These are phyloP conservation scores for Rhizopogon roseolus DNA, from an alignment of 768 basidiomycete genomes.

Conservation along the genomic window DNA sequence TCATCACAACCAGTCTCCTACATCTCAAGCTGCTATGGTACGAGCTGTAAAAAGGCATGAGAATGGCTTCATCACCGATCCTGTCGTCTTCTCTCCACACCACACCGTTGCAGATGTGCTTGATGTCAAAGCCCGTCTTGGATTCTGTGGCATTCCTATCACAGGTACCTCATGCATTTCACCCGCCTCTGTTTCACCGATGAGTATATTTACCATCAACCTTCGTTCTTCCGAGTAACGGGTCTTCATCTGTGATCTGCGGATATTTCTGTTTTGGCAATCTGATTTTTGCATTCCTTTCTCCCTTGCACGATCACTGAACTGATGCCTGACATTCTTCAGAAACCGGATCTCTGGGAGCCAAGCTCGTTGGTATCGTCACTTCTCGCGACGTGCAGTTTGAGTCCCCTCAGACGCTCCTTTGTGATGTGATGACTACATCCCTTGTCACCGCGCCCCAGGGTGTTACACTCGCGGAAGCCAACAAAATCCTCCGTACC, in stretches of 20 bases:
- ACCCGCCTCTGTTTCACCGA: constrained; percentile 46
- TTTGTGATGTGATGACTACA: constrained; percentile 86
- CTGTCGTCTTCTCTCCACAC: constrained; percentile 78
- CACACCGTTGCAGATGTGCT: constrained; percentile 84
- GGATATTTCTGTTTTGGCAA: constrained; percentile 37
- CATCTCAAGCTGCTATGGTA: constrained; percentile 93
- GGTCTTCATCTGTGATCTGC: constrained; percentile 70
- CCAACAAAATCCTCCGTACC: constrained; percentile 90
- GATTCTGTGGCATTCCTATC: constrained; percentile 96
- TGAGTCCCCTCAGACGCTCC: constrained; percentile 55
- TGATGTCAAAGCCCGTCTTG: constrained; percentile 86
- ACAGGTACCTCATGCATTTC: constrained; percentile 71
- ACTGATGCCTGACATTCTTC: constrained; percentile 11
- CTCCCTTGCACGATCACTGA: background rate
- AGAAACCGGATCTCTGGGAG: constrained; percentile 86
- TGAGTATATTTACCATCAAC: constrained; percentile 39
- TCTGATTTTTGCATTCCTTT: constrained; percentile 13
- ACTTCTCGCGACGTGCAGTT: constrained; percentile 97
- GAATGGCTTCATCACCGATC: constrained; percentile 97
- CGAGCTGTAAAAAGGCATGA: constrained; percentile 97
- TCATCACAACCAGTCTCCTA: constrained; percentile 88
- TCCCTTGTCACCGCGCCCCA: constrained; percentile 79
- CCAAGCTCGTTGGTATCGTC: constrained; percentile 93
- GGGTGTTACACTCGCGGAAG: constrained; percentile 87
- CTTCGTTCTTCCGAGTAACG: constrained; percentile 91